These are phyloP conservation scores for Rhamnella rubrinervis DNA, from an alignment of 331 rosid species.

Conservation along the genomic window DNA sequence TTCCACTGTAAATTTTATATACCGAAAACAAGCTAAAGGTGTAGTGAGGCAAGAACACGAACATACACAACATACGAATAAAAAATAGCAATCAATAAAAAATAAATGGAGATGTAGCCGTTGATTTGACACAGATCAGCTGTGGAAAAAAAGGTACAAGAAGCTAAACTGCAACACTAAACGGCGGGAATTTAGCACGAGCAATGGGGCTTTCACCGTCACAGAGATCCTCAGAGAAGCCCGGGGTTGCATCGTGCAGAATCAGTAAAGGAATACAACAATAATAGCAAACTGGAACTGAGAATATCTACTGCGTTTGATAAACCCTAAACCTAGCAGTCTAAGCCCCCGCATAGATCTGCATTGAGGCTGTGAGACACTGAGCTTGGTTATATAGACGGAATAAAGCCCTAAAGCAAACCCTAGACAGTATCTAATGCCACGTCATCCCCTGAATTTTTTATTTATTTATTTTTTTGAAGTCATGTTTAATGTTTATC, in stretches of 20 bases:
- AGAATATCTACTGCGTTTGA: too few relatives aligned
- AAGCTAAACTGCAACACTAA: slow-evolving; percentile 80
- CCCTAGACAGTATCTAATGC: neutral
- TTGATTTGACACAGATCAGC: slow-evolving; percentile 80
- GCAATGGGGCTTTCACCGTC: slow-evolving; percentile 77
- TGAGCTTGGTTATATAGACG: slow-evolving; percentile 4
- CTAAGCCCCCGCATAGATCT: neutral
- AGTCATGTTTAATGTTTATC: too few relatives aligned
- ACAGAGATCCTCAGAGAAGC: slow-evolving; percentile 57
- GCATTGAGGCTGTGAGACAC: too few relatives aligned
- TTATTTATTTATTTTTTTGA: too few relatives aligned
- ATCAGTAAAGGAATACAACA: too few relatives aligned
- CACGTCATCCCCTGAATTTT: too few relatives aligned
- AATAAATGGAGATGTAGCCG: slow-evolving; percentile 36
- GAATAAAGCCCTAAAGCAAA: neutral
- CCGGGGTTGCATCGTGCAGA: slow-evolving; percentile 81
- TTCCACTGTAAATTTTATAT: neutral
- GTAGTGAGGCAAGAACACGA: slow-evolving; percentile 72
- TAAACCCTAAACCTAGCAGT: neutral
- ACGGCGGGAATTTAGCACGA: slow-evolving; percentile 67
- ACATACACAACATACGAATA: neutral
- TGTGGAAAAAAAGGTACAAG: slow-evolving; percentile 19
- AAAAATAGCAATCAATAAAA: neutral
- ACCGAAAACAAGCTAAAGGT: slow-evolving; percentile 62
- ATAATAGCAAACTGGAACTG: neutral